Evolutionary conservation across 1,284 basidiomycete species (phyloP).

Genomic region (Agaricales sp.): DNA sequence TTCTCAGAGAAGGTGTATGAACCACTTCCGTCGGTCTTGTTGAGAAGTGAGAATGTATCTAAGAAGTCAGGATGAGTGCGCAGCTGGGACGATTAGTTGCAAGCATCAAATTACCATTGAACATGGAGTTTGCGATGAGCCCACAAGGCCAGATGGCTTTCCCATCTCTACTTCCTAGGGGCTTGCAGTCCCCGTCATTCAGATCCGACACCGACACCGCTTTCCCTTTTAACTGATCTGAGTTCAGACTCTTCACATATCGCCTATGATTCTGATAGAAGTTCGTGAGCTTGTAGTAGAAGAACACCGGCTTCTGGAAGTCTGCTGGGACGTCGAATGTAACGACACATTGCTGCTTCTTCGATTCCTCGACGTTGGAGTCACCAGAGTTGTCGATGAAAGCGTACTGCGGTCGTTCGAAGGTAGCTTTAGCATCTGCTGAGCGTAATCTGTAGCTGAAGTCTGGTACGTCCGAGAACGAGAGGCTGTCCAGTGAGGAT

Average conservation of each 20-base stretch:
- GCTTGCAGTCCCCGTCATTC: conserved; percentile 80
- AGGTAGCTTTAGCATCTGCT: conserved; percentile 38
- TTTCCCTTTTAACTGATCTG: conserved; percentile 80
- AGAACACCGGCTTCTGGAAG: conserved; percentile 69
- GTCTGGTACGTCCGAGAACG: conserved; percentile 34
- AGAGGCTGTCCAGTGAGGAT: conserved; percentile 17
- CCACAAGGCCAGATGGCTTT: conserved; percentile 89
- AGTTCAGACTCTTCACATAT: conserved; percentile 89
- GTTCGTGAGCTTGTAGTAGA: conserved; percentile 96
- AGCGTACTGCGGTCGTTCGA: conserved; percentile 53
- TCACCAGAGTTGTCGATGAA: conserved; percentile 48
- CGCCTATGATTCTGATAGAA: conserved; percentile 98
- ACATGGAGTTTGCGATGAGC: conserved; percentile 95
- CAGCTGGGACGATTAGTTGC: too few relatives aligned
- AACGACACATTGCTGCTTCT: conserved; percentile 60
- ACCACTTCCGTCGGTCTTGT: conserved; percentile 35
- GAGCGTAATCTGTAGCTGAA: conserved; percentile 68
- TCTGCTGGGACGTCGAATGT: conserved; percentile 78
- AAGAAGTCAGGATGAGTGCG: conserved; percentile 9
- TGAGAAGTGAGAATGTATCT: conserved; percentile 76
- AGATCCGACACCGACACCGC: conserved; percentile 42
- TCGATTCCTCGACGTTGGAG: conserved; percentile 28
- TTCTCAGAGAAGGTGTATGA: conserved; percentile 72
- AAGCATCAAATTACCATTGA: conserved; percentile 78
- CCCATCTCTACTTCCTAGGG: conserved; percentile 48